Base-by-base conservation (phyloP, 2,329 filamentous ascomycete genomes). In the Hypoxylon sp. region DNA sequence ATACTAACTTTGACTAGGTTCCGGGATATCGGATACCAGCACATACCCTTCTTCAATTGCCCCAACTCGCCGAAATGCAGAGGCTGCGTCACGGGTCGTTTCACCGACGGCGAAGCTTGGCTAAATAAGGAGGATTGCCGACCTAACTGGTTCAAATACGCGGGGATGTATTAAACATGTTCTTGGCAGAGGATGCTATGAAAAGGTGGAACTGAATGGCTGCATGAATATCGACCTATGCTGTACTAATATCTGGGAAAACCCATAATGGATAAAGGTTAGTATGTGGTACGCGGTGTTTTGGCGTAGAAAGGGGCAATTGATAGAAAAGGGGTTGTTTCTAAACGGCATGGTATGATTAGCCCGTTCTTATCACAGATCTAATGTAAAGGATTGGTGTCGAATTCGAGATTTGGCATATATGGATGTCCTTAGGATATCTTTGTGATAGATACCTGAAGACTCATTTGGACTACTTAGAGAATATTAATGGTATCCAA, bases 21-120 rank as follows among this genome's bases (percentile, higher is more conserved):
- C 91, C 94, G 95, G 59, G 96, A 99, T 79, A 98, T 99, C 73
- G 96, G 96, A 64, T 99, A 99, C 82, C 94, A 98, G 76, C 96
- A 99, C 75, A 94, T 98, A 59, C 96, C 96, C 50, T 99, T 97
- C 83, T 97, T 97, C 86, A 99, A 99, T 83, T 99, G 96, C 79
- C 96, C 96, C 69, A 98, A 97, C 82, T 97, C 92, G 58, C 92
- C 93, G 54, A 98, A 98, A 81, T 98, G 95, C 79, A 91, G 87
- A 72, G 93, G 93, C 72, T 98, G 95, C 79, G 87, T 90, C n/a
- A 88, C 93, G 0, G 96, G 95, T 54, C 89, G 92, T 65, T 92
- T 98, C 76, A 98, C 93, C 27, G 94, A 97, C 72, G 96, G 96
- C 70, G 94, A 94, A 76, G 83, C 89, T 31, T 97, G 90, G 85